A percentile compares a stretch with the other conserved stretches of the same genome.
These are phyloP conservation scores for Crithidia bombi DNA, from an alignment of 208 protist genomes.

Conservation along the genomic window DNA sequence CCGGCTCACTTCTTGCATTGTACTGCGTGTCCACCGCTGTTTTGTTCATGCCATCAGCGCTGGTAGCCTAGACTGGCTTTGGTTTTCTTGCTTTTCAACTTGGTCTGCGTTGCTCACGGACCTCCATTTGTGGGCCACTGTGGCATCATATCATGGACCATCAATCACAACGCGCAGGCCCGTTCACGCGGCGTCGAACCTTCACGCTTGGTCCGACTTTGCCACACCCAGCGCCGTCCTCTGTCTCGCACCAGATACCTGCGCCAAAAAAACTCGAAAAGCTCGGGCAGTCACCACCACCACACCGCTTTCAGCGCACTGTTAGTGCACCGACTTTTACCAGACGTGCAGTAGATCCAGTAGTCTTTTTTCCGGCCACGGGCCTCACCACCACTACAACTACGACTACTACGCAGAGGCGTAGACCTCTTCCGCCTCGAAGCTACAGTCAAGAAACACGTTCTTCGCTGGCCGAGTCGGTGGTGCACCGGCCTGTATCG, in stretches of 20 bases:
- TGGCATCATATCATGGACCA: background rate
- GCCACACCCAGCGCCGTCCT: background rate
- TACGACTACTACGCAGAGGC: too few relatives aligned
- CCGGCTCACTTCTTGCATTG: too few relatives aligned
- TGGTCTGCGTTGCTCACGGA: too few relatives aligned
- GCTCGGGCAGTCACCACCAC: too few relatives aligned
- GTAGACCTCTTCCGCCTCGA: background rate
- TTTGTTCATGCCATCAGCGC: too few relatives aligned
- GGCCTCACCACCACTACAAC: background rate
- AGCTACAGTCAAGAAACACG: background rate
- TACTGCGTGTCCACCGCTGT: too few relatives aligned
- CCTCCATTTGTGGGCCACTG: too few relatives aligned
- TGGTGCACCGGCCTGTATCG: background rate
- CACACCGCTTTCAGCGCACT: background rate
- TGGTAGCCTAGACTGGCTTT: too few relatives aligned
- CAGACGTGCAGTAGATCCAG: background rate
- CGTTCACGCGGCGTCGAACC: slow-evolving; percentile 13
- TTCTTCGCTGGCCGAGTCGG: background rate
- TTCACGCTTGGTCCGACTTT: slow-evolving; percentile 6
- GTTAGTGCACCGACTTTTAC: slow-evolving; percentile 15
- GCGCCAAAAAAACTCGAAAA: background rate
- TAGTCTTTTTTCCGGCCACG: background rate
- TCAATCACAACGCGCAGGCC: too few relatives aligned
- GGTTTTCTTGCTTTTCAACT: too few relatives aligned
- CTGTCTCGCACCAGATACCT: background rate